phyloP scores from a whole-genome alignment of 352 stramenopile species.

The Discostella stelligera region DNA sequence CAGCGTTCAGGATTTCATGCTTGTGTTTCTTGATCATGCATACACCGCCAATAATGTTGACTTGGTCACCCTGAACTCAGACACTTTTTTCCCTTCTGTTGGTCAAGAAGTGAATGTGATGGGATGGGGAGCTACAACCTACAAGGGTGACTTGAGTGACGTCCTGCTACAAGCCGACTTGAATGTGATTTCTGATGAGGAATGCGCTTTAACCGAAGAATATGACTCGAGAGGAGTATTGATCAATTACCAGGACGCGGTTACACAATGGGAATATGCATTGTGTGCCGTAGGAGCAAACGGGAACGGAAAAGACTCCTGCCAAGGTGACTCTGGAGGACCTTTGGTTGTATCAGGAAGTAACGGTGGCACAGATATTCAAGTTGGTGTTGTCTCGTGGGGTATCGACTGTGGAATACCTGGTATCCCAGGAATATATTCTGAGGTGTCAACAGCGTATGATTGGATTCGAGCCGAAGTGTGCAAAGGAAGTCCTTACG shows the following conservation, averaged over 20 bases:
- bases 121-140: conserved; percentile 9
- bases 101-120: neutral
- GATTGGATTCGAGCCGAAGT: conserved; percentile 14
- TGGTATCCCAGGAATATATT: conserved; percentile 20
- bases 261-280: conserved; percentile 13
- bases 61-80: neutral
- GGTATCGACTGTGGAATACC: conserved; percentile 4
- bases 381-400: conserved; percentile 19
- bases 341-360: conserved; percentile 6
- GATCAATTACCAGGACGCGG: neutral
- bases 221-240: neutral
- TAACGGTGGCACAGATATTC: conserved; percentile 4
- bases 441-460: conserved; percentile 5
- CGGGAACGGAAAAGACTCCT: conserved; percentile 27
- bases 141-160: neutral
- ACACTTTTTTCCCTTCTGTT: neutral
- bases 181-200: conserved; percentile 3
- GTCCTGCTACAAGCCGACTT: neutral
- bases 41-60: neutral
- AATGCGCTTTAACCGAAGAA: neutral
- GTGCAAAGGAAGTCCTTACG: neutral
- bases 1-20: neutral
- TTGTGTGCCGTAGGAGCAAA: neutral
- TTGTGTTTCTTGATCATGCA: neutral
- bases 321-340: conserved; percentile 20